phyloP scores from a whole-genome alignment of 2,329 filamentous ascomycete genomes.

The Exophiala spinifera region DNA sequence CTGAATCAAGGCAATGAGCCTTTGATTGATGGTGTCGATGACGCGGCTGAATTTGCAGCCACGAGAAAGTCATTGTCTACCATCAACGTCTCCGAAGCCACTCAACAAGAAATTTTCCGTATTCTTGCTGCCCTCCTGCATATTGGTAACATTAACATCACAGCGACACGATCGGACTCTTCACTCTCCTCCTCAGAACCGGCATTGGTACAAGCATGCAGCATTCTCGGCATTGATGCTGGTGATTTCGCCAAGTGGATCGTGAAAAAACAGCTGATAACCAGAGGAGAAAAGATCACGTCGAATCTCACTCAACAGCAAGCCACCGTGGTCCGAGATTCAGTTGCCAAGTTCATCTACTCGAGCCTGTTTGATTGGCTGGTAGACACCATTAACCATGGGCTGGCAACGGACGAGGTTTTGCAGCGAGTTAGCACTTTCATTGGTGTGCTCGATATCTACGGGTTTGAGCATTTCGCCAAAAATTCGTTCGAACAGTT shows the following conservation, averaged over 20 bases:
- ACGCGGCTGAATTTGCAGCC: slow-evolving; percentile 88
- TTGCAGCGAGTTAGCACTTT: slow-evolving; percentile 79
- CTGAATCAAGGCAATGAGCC: slow-evolving; percentile 92
- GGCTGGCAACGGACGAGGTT: slow-evolving; percentile 84
- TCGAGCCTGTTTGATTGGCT: slow-evolving; percentile 98
- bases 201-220: slow-evolving; percentile 74
- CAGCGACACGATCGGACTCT: slow-evolving; percentile 82
- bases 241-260: slow-evolving; percentile 94
- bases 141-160: slow-evolving; percentile 94
- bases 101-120: slow-evolving; percentile 84
- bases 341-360: slow-evolving; percentile 97
- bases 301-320: slow-evolving; percentile 93
- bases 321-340: slow-evolving; percentile 90
- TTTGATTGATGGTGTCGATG: slow-evolving; percentile 88
- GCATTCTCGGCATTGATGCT: slow-evolving; percentile 81
- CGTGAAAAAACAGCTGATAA: slow-evolving; percentile 97
- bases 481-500: slow-evolving; percentile 99
- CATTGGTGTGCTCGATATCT: slow-evolving; percentile 98
- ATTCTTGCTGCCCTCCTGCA: slow-evolving; percentile 87
- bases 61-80: slow-evolving; percentile 82
- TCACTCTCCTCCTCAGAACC: slow-evolving; percentile 77
- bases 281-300: slow-evolving; percentile 93
- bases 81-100: slow-evolving; percentile 72
- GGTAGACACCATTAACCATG: slow-evolving; percentile 92
- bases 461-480: slow-evolving; percentile 97